Evolutionary conservation across 2,329 filamentous ascomycete genomes (phyloP), one percentile per base, ranked within the genome.

Genomic region (Cladosporium sphaerospermum): DNA sequence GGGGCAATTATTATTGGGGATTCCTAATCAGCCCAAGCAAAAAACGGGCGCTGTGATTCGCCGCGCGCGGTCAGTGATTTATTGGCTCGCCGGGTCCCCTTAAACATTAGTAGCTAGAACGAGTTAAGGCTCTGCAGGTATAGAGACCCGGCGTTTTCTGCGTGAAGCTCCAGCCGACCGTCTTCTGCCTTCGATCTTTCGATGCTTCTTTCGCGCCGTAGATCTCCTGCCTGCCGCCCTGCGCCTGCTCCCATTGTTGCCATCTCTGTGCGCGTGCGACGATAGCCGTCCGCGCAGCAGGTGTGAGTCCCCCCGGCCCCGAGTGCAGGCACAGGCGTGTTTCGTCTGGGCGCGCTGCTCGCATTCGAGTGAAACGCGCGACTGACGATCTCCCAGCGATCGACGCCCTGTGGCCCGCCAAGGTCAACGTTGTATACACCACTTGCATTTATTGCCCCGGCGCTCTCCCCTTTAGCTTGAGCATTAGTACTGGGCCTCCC

Each of bases 361-460:
- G 11, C 18, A 43, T 34, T 34, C 31, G 16, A 51, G 31, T 44
- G 48, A 43, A 51, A 51, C 48, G 42, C 28, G 18, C 16, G 36
- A 51, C 48, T 51, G 48, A 51, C 48, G 48, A 51, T 51, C 48
- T 28, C 32, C 40, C 32, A 51, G 48, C 48, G 48, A 51, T 51
- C 48, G 48, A 36, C 48, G 48, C 48, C 48, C 39, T 32, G 45
- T 39, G 45, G 16, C 36, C 18, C 33, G 33, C 45, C 34, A 43
- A 44, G 48, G 31, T 18, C 39, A 39, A 51, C 48, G 40, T 51
- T 44, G 32, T 51, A 39, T 43, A 51, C 48, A 50, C 40, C 39
- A 51, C 23, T 28, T 4, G 41, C 48, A 19, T 44, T 33, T 44
- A 37, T 51, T 42, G 40, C 18, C 40, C 47, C 47, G 16, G 32